A percentile compares a stretch with the other conserved stretches of the same genome.
Conservation (phyloP, 352 stramenopile species). For the Pythium rishiriense region DNA sequence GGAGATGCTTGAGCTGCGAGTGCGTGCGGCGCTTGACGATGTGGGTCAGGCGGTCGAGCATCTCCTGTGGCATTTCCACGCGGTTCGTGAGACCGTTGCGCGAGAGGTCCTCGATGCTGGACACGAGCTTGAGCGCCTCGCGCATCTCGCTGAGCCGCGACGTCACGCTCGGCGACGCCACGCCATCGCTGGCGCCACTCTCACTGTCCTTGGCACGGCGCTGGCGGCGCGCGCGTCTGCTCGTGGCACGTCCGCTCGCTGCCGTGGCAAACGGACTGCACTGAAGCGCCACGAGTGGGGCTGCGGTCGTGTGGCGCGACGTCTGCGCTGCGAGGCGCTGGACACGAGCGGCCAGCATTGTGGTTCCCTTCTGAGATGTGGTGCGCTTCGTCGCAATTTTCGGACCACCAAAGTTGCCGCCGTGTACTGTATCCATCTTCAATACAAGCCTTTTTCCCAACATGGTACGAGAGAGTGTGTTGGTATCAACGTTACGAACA, state of each 20-base stretch:
- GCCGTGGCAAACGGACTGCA: conserved; percentile 20
- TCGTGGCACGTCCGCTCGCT: conserved; percentile 10
- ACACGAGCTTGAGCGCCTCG: conserved; percentile 46
- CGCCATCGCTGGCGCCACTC: background rate
- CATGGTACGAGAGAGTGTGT: background rate
- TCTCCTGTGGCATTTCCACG: conserved; percentile 68
- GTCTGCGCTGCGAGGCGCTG: conserved; percentile 13
- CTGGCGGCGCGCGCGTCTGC: conserved; percentile 46
- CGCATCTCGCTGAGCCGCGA: conserved; percentile 38
- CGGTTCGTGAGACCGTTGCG: conserved; percentile 64
- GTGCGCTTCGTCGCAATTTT: conserved; percentile 1
- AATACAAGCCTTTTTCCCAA: conserved; percentile 13
- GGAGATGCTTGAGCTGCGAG: conserved; percentile 72
- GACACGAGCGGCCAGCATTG: conserved; percentile 8
- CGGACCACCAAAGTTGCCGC: conserved; percentile 27
- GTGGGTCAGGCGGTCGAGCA: conserved; percentile 59
- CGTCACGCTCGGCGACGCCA: conserved; percentile 4
- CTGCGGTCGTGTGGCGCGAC: background rate
- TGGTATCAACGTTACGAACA: conserved; percentile 1
- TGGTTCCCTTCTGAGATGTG: conserved; percentile 12
- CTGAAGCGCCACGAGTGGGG: background rate
- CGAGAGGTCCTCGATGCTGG: conserved; percentile 60
- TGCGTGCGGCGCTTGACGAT: conserved; percentile 73
- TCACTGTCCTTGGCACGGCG: conserved; percentile 35
- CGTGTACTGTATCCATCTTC: conserved; percentile 2